Evolutionary conservation across 257 asterid species (phyloP).

Genomic region (Handroanthus guayacan): DNA sequence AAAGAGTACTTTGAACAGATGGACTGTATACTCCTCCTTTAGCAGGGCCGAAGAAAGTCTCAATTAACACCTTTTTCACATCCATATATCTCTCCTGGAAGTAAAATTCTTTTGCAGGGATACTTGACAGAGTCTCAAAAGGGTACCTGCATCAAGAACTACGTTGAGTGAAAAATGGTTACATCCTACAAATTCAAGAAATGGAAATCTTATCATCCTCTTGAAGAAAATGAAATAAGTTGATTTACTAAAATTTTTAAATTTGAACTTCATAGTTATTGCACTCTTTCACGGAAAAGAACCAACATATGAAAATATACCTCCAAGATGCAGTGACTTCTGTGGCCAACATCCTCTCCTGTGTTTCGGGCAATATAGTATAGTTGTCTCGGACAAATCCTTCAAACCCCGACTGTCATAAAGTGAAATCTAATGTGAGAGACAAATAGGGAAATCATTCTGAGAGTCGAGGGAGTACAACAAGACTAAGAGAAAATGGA

Average conservation of each 20-base stretch:
- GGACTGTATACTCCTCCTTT: constrained; percentile 90
- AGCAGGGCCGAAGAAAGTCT: constrained; percentile 82
- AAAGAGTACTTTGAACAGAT: constrained; percentile 92
- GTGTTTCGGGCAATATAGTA: constrained; percentile 92
- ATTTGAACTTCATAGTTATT: constrained; percentile 12
- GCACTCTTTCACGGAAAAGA: background rate
- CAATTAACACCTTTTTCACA: constrained; percentile 69
- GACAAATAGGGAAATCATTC: constrained; percentile 21
- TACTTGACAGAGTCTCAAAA: constrained; percentile 62
- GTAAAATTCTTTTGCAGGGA: constrained; percentile 63
- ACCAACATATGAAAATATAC: constrained; percentile 42
- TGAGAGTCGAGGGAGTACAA: background rate
- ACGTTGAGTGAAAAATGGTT: constrained; percentile 17
- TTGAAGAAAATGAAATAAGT: background rate
- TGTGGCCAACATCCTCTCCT: constrained; percentile 93
- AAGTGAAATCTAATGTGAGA: constrained; percentile 34
- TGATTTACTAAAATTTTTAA: constrained; percentile 21
- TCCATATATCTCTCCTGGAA: constrained; percentile 67
- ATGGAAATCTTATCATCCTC: constrained; percentile 19
- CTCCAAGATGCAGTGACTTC: constrained; percentile 94
- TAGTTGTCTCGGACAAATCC: constrained; percentile 85
- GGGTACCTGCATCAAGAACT: constrained; percentile 63
- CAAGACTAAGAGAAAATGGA: background rate
- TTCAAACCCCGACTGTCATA: constrained; percentile 94
- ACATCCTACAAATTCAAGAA: constrained; percentile 22